phyloP scores from a whole-genome alignment of 306 rosid species.

The Malus fusca region DNA sequence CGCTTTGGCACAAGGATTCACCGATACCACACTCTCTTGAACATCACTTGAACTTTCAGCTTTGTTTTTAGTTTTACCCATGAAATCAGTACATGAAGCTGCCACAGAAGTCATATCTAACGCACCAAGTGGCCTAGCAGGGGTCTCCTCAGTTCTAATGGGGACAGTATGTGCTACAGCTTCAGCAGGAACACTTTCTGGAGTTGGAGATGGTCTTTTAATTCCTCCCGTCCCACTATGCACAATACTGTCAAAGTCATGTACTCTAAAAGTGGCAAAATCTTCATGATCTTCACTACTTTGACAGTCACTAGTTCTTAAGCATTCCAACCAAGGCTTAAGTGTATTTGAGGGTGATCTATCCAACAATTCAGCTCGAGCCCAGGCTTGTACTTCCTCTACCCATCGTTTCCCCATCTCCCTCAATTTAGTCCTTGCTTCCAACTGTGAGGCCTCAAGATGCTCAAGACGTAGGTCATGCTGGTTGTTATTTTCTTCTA shows the following conservation, averaged over 20 bases:
- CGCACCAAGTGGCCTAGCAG: slow-evolving; percentile 12
- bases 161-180: slow-evolving; percentile 11
- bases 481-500: slow-evolving; percentile 23
- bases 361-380: slow-evolving; percentile 36
- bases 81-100: slow-evolving; percentile 2
- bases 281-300: slow-evolving; percentile 12
- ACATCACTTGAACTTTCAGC: slow-evolving; percentile 23
- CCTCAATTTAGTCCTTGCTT: slow-evolving; percentile 30
- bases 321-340: slow-evolving; percentile 23
- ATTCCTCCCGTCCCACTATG: slow-evolving; percentile 17
- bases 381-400: slow-evolving; percentile 43
- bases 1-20: slow-evolving; percentile 18
- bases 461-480: slow-evolving; percentile 28
- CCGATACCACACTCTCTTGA: slow-evolving; percentile 19
- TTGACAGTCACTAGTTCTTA: slow-evolving; percentile 17
- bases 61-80: background rate
- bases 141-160: slow-evolving; percentile 14
- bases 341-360: slow-evolving; percentile 10
- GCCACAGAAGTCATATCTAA: slow-evolving; percentile 18
- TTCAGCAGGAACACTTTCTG: slow-evolving; percentile 20
- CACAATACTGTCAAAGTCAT: slow-evolving; percentile 6
- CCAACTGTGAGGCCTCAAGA: slow-evolving; percentile 37
- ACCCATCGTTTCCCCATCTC: slow-evolving; percentile 38
- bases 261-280: slow-evolving; percentile 13
- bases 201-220: slow-evolving; percentile 13